Conservation (phyloP, 805 yeast genomes). For the Gaillardinia entomophila region DNA sequence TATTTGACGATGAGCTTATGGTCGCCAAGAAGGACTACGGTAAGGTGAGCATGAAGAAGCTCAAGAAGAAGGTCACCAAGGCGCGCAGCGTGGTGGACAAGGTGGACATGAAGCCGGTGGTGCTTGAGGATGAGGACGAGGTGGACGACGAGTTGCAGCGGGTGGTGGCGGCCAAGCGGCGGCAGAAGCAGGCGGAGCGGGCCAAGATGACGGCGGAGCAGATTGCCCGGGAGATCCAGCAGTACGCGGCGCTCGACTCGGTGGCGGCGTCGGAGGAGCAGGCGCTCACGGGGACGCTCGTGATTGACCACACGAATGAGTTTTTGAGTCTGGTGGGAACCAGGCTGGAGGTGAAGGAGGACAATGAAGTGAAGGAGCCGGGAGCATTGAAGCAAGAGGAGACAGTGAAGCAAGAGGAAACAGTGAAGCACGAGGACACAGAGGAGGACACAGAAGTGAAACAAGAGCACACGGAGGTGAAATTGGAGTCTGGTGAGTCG, state of each 20-base stretch:
- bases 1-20: constrained; percentile 4
- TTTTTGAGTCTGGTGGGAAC: background rate
- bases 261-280: background rate
- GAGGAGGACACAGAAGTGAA: background rate
- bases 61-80: constrained; percentile 31
- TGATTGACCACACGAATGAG: background rate
- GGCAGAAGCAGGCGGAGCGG: constrained; percentile 20
- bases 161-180: constrained; percentile 19
- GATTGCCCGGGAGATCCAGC: constrained; percentile 33
- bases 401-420: constrained; percentile 3
- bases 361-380: background rate
- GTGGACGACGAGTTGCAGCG: constrained; percentile 31
- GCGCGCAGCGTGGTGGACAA: constrained; percentile 26
- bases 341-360: constrained; percentile 1
- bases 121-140: constrained; percentile 19
- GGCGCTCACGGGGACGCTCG: background rate
- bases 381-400: constrained; percentile 1
- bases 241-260: constrained; percentile 11
- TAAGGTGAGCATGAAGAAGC: constrained; percentile 34
- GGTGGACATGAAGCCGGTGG: constrained; percentile 25
- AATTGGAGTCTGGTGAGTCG: background rate
- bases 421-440: background rate
- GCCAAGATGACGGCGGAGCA: constrained; percentile 22
- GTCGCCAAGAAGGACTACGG: constrained; percentile 6
- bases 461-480: background rate